phyloP scores from a whole-genome alignment of 2,329 filamentous ascomycete genomes.

The Stagonosporopsis rhizophila region DNA sequence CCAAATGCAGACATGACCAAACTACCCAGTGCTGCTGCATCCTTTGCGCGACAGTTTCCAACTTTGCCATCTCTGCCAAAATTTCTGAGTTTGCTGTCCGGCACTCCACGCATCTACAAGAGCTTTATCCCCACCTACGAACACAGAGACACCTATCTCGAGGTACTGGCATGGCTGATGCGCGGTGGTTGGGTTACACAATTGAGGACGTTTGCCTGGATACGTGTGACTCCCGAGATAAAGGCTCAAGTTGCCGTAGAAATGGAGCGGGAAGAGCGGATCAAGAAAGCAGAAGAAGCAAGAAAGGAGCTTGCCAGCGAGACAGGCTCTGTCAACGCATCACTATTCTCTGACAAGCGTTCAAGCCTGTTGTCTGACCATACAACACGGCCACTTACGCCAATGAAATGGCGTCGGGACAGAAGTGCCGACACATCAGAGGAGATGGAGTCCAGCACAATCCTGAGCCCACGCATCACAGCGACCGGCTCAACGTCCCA shows the following conservation, averaged over 20 bases:
- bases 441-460: slow-evolving; percentile 39
- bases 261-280: slow-evolving; percentile 59
- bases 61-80: slow-evolving; percentile 82
- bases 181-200: slow-evolving; percentile 93
- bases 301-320: slow-evolving; percentile 41
- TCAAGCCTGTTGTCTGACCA: slow-evolving; percentile 38
- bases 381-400: slow-evolving; percentile 39
- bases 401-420: slow-evolving; percentile 35
- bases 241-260: slow-evolving; percentile 79
- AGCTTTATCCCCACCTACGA: slow-evolving; percentile 84
- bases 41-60: slow-evolving; percentile 81
- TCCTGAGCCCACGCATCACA: slow-evolving; percentile 35
- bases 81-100: slow-evolving; percentile 84
- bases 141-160: slow-evolving; percentile 85
- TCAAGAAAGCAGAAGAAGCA: slow-evolving; percentile 42
- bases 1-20: slow-evolving; percentile 83
- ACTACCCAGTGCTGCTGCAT: slow-evolving; percentile 71
- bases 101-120: slow-evolving; percentile 81
- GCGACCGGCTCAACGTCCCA: slow-evolving; percentile 24
- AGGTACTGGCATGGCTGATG: slow-evolving; percentile 92
- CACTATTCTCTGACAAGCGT: slow-evolving; percentile 41
- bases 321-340: slow-evolving; percentile 38
- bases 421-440: slow-evolving; percentile 29
- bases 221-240: slow-evolving; percentile 82
- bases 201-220: slow-evolving; percentile 87